Evolutionary conservation across 345 rosid species (phyloP).

Genomic region (Eutrema yunnanense): DNA sequence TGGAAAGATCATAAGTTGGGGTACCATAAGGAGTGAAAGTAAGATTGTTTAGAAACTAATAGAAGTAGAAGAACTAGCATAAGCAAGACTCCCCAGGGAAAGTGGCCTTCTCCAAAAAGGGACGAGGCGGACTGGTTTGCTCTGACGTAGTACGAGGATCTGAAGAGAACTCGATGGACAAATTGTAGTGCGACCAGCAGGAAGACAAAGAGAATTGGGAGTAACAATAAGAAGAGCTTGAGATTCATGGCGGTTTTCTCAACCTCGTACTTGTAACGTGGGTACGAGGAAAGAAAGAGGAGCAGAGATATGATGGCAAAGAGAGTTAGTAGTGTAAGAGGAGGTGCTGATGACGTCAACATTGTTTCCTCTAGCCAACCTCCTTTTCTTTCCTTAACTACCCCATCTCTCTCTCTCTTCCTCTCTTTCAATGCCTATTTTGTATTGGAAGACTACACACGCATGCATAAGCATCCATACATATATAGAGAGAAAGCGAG

Average conservation of each 20-base stretch:
- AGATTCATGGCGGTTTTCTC: constrained; percentile 36
- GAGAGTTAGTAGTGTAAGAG: constrained; percentile 47
- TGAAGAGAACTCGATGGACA: constrained; percentile 27
- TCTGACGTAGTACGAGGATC: constrained; percentile 19
- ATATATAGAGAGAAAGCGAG: neutral
- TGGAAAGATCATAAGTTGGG: constrained; percentile 31
- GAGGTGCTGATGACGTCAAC: constrained; percentile 51
- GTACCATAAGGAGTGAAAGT: constrained; percentile 57
- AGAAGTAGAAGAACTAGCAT: constrained; percentile 48
- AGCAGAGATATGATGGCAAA: constrained; percentile 48
- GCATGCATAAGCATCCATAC: neutral
- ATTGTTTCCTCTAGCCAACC: constrained; percentile 53
- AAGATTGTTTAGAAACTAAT: constrained; percentile 59
- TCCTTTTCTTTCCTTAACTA: constrained; percentile 58
- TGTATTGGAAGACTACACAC: neutral
- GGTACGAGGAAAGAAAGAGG: constrained; percentile 44
- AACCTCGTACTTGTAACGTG: constrained; percentile 46
- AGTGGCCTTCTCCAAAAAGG: constrained; percentile 19
- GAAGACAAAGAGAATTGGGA: constrained; percentile 58
- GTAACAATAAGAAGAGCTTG: constrained; percentile 49
- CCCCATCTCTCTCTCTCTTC: constrained; percentile 23
- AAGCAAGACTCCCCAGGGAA: constrained; percentile 57
- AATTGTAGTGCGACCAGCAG: constrained; percentile 27
- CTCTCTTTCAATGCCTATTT: neutral
- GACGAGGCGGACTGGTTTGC: constrained; percentile 22